phyloP scores from a whole-genome alignment of 1,139 yeast species.

The Geotrichum bryndzae region DNA sequence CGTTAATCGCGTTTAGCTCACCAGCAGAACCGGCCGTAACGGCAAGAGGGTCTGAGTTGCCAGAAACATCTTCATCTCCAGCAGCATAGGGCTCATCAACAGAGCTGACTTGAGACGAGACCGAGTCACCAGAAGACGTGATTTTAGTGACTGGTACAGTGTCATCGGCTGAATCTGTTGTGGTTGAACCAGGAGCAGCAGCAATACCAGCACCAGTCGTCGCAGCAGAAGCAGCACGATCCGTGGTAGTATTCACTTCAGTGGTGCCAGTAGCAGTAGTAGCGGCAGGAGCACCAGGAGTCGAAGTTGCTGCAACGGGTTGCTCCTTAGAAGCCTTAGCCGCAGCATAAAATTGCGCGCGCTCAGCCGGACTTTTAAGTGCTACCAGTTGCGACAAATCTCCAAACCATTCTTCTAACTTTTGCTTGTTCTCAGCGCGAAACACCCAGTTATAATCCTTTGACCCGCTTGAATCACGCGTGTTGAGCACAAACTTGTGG shows the following conservation, averaged over 20 bases:
- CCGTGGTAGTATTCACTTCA: conserved; percentile 17
- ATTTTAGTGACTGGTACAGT: conserved; percentile 16
- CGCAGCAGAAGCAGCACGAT: background rate
- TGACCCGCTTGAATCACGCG: conserved; percentile 14
- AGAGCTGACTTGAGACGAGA: conserved; percentile 29
- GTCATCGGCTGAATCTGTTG: conserved; percentile 20
- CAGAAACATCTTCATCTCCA: conserved; percentile 1
- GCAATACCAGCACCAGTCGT: conserved; percentile 24
- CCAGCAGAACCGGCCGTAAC: conserved; percentile 4
- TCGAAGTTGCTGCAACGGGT: background rate
- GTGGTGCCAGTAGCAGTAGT: conserved; percentile 19
- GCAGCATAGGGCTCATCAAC: conserved; percentile 29
- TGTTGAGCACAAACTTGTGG: conserved; percentile 59
- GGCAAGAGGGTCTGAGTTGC: background rate
- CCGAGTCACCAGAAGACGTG: conserved; percentile 27
- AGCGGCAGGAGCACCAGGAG: conserved; percentile 19
- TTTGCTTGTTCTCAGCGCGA: conserved; percentile 70
- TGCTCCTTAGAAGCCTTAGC: background rate
- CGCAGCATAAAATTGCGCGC: conserved; percentile 21
- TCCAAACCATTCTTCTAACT: conserved; percentile 78
- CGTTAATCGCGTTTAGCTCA: background rate
- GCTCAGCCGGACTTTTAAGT: conserved; percentile 39
- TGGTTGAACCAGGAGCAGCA: conserved; percentile 25
- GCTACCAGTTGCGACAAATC: conserved; percentile 63
- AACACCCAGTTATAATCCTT: conserved; percentile 85